phyloP scores from a whole-genome alignment of 2,329 filamentous ascomycete species.

The Teratosphaeria epicoccoides region DNA sequence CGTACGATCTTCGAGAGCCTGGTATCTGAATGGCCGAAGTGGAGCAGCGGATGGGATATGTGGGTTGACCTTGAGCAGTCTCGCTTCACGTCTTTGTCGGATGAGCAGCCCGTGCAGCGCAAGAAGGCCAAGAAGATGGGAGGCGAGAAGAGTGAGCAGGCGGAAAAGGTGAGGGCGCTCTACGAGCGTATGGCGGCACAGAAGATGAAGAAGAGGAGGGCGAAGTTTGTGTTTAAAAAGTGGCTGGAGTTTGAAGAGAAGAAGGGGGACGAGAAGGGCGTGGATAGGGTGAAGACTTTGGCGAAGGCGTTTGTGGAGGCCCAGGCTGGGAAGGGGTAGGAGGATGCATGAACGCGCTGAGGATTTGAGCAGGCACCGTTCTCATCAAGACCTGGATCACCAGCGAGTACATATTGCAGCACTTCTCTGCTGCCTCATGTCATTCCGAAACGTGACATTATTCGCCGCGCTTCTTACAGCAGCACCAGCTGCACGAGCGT shows the following conservation, averaged over 20 bases:
- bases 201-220: slow-evolving; percentile 67
- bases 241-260: slow-evolving; percentile 82
- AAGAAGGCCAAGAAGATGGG: slow-evolving; percentile 34
- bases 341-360: too few species aligned
- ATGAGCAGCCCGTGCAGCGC: slow-evolving; percentile 3
- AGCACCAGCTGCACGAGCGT: too few species aligned
- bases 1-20: slow-evolving; percentile 90
- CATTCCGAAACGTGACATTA: too few species aligned
- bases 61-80: slow-evolving; percentile 67
- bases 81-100: slow-evolving; percentile 21
- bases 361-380: too few species aligned
- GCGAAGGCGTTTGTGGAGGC: slow-evolving; percentile 59
- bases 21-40: slow-evolving; percentile 74
- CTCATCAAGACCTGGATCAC: too few species aligned
- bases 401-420: too few species aligned
- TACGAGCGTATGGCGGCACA: slow-evolving; percentile 65
- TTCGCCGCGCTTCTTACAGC: too few species aligned
- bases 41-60: slow-evolving; percentile 86
- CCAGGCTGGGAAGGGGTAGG: slow-evolving; percentile 25
- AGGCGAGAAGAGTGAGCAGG: slow-evolving; percentile 33
- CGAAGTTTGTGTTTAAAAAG: slow-evolving; percentile 78
- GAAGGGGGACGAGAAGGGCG: slow-evolving; percentile 56
- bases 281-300: slow-evolving; percentile 59
- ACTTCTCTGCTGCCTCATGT: too few species aligned
- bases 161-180: slow-evolving; percentile 48